Conservation (phyloP, 768 basidiomycete species). For the Filobasidium floriforme region DNA sequence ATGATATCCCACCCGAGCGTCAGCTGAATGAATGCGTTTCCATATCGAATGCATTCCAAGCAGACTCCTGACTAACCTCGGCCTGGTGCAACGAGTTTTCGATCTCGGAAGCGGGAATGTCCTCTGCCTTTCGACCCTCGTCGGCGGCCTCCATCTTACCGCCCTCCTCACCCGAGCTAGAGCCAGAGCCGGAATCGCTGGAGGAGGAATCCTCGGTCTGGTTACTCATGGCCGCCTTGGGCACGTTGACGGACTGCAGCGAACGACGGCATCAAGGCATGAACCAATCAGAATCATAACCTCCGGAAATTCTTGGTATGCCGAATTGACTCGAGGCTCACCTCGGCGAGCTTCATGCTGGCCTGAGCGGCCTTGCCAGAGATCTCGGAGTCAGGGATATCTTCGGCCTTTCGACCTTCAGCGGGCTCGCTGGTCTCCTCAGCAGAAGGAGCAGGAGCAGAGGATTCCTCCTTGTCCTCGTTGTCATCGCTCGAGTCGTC, state of each 20-base stretch:
- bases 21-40: not conserved
- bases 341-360: constrained; percentile 17
- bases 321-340: not conserved
- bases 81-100: constrained; percentile 19
- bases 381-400: constrained; percentile 15
- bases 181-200: not conserved
- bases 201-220: not conserved
- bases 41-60: not conserved
- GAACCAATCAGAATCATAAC: not conserved
- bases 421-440: constrained; percentile 6
- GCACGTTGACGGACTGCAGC: constrained; percentile 11
- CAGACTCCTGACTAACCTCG: constrained; percentile 6
- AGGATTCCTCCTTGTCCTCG: constrained; percentile 4
- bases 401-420: constrained; percentile 22
- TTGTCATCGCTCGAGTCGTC: constrained; percentile 9
- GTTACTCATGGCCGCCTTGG: constrained; percentile 13
- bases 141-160: constrained; percentile 19
- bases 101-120: constrained; percentile 16
- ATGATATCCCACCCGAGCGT: too few relatives aligned
- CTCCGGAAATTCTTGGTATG: not conserved
- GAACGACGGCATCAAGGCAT: not conserved
- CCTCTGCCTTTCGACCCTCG: constrained; percentile 19
- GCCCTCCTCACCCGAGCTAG: constrained; percentile 3
- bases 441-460: constrained; percentile 8
- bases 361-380: constrained; percentile 9